A percentile compares a stretch with the other conserved stretches of the same genome.
Evolutionary conservation across 345 rosid species (phyloP).

Genomic region (Melaleuca alternifolia): DNA sequence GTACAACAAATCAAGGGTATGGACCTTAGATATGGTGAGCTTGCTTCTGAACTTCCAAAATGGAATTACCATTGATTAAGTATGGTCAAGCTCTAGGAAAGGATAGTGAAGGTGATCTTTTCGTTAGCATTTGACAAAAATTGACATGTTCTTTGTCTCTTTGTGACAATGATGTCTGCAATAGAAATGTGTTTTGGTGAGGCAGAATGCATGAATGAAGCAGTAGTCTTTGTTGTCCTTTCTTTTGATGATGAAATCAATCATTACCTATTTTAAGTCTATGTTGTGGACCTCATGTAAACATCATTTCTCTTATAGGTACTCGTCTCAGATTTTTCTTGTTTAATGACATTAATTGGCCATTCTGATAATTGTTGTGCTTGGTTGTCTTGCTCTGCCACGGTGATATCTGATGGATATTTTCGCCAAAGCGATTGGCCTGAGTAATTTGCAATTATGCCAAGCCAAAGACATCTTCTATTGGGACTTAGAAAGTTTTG

Average conservation of each 20-base stretch:
- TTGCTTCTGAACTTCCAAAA: no score
- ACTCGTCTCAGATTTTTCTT: neutral
- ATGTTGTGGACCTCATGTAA: no score
- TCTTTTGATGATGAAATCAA: neutral
- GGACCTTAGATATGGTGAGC: constrained; percentile 50
- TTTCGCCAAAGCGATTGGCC: constrained; percentile 70
- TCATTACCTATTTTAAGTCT: neutral
- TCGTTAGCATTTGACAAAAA: constrained; percentile 41
- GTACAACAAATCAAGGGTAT: constrained; percentile 94
- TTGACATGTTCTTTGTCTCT: no score
- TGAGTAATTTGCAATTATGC: neutral
- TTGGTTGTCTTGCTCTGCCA: neutral
- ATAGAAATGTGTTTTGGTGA: neutral
- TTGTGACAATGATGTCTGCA: neutral
- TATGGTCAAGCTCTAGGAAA: constrained; percentile 96
- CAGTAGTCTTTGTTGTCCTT: neutral
- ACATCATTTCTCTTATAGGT: no score
- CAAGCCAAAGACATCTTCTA: neutral
- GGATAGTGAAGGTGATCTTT: constrained; percentile 86
- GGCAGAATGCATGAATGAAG: neutral
- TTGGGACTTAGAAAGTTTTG: neutral
- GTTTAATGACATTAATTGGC: constrained; percentile 8
- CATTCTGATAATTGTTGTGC: neutral
- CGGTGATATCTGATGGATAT: neutral
- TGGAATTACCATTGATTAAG: constrained; percentile 54